Base-by-base conservation (phyloP, 495 filamentous ascomycete species). In the Hypoxylon perforatum region DNA sequence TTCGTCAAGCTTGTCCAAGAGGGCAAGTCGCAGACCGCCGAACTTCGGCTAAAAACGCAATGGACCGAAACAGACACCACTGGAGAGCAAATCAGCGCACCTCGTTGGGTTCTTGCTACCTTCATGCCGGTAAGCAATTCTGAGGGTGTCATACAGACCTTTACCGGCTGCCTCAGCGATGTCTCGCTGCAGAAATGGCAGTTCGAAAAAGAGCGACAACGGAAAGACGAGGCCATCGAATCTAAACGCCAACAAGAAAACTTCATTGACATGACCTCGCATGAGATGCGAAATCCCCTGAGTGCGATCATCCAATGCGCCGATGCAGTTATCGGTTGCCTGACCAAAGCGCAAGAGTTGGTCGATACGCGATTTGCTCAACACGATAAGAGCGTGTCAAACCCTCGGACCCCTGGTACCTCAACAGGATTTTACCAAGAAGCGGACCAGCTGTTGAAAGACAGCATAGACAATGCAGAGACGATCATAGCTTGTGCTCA, bases 211-310 rank as follows among this genome's bases (percentile, higher is more conserved):
- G 87, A 90, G 72, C 87, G 82, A 55, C 79, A 81, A 42, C 81
- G 85, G 59, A 79, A 85, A 38, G 79, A 85, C 60, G 88, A 87
- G 70, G 90, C 86, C 11, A 82, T 90, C 52, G 86, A 88, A 62
- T 82, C 84, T 25, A 90, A 91, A 70, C 77, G 85, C 21, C 86
- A 90, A 61, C 88, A 91, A 63, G 88, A 94, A 68, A 93, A 92
- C 59, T 96, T 94, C 72, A 92, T 95, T 66, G 92, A 94, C 74
- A 94, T 93, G 67, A 93, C 90, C 15, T 92, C 89, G 53, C 92
- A 96, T 64, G 92, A 96, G 70, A 92, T 95, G 81, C 85, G 91
- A 7, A 96, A 95, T 61, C 92, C 92, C 2, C 80, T 95, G 12
- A 90, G 86, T 46, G 91, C 91, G 5, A 92, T 94, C 38, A 75